Evolutionary conservation across 768 basidiomycete species (phyloP), one percentile per base, ranked within the genome.

Genomic region (Hericium rajendrae): DNA sequence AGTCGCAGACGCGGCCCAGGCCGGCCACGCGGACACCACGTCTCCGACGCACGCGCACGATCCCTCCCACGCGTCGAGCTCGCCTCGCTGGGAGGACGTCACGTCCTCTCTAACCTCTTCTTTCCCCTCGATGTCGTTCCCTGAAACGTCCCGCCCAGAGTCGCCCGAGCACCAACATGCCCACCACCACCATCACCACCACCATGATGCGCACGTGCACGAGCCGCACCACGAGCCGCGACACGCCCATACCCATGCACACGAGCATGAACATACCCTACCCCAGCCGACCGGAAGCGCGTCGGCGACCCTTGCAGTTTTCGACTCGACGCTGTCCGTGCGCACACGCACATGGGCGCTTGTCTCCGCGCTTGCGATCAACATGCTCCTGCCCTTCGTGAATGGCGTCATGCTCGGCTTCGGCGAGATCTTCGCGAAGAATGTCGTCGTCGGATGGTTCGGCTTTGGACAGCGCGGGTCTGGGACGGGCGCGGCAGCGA

Each of bases 321-420:
- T 89, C 70, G 85, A 91, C 70, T 67, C 76, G 22, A 74, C 81
- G 32, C 74, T 92, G 51, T 81, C 86, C 39, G 75, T 75, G 52
- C 80, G 80, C 60, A 85, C 88, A 37, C 84, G 90, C 53, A 65
- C 81, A 49, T 81, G 78, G 41, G 88, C 91, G 9, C 68, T 90
- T 53, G 70, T 85, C 55, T 84, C 88, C 15, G 83, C 87, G 22
- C 68, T 93, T 60, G 86, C 87, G 26, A 88, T 95, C 68, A 94
- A 95, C 68, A 68, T 95, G 60, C 67, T 88, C 0, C 76, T 95
- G 40, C 92, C 92, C 0, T 95, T 95, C 69, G 79, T 95, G 9
- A 95, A 94, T 62, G 93, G 92, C 18, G 88, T 95, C 57, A 95
- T 95, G 92, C 82, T 94, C 53, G 92, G 92, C n/a, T 94, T 94